These are phyloP conservation scores for Berberis vulgaris DNA, from an alignment of 164 flowering plant species.

Conservation along the genomic window DNA sequence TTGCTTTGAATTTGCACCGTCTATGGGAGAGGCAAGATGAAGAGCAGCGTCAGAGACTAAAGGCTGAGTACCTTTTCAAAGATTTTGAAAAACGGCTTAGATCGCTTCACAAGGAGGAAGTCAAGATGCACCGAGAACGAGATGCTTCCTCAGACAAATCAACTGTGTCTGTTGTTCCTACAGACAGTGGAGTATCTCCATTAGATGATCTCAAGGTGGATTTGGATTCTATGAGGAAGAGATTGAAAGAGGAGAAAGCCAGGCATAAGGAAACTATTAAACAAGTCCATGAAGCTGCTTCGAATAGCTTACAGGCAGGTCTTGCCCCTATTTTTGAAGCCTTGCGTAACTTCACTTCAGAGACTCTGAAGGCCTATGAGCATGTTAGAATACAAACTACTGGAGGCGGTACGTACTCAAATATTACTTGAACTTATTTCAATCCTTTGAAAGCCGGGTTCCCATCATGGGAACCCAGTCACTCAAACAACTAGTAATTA, in stretches of 20 bases:
- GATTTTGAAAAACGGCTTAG: slow-evolving; percentile 59
- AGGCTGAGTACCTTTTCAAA: slow-evolving; percentile 62
- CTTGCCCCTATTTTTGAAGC: slow-evolving; percentile 78
- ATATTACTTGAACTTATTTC: background rate
- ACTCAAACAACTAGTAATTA: background rate
- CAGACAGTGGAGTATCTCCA: slow-evolving; percentile 52
- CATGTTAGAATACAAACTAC: slow-evolving; percentile 45
- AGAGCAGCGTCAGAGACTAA: slow-evolving; percentile 65
- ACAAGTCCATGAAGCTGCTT: slow-evolving; percentile 64
- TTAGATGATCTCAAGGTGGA: slow-evolving; percentile 67
- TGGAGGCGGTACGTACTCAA: slow-evolving; percentile 14
- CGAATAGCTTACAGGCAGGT: slow-evolving; percentile 69
- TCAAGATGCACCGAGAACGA: slow-evolving; percentile 22
- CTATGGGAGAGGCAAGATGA: slow-evolving; percentile 83
- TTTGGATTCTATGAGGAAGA: slow-evolving; percentile 66
- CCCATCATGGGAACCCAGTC: slow-evolving; percentile 6
- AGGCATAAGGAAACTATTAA: slow-evolving; percentile 64
- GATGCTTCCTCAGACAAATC: slow-evolving; percentile 37
- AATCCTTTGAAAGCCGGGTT: background rate
- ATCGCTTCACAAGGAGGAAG: slow-evolving; percentile 33
- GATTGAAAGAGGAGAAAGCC: slow-evolving; percentile 59
- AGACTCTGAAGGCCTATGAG: slow-evolving; percentile 61
- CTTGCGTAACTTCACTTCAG: slow-evolving; percentile 52
- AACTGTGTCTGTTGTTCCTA: slow-evolving; percentile 33
- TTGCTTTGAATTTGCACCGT: slow-evolving; percentile 55